phyloP scores from a whole-genome alignment of 2,329 filamentous ascomycete species.

The Fusarium phyllophilum region DNA sequence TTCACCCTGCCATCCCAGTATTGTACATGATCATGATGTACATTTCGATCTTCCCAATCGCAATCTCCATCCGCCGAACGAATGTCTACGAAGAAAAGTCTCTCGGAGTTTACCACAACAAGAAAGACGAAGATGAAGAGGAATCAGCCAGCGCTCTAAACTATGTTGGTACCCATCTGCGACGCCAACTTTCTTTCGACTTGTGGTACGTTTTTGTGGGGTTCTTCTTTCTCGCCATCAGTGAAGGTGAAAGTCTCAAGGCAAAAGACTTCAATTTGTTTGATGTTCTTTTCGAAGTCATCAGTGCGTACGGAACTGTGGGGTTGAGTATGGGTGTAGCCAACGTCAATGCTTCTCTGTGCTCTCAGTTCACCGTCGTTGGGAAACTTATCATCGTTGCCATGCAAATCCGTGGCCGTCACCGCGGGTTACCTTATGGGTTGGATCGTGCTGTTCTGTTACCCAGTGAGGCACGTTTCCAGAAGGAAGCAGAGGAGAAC shows the following conservation, averaged over 20 bases:
- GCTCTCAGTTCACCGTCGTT: conserved; percentile 79
- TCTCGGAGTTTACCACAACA: conserved; percentile 74
- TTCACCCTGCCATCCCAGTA: conserved; percentile 93
- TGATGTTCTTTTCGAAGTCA: conserved; percentile 81
- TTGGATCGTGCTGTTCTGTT: conserved; percentile 70
- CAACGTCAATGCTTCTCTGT: conserved; percentile 80
- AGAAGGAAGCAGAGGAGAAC: conserved; percentile 62
- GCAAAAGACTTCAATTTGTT: conserved; percentile 73
- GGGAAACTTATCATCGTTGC: conserved; percentile 75
- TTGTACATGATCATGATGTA: conserved; percentile 99
- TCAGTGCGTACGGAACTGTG: conserved; percentile 94
- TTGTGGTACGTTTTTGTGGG: conserved; percentile 97
- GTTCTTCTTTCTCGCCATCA: conserved; percentile 90
- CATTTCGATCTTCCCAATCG: conserved; percentile 95
- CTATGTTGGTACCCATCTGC: conserved; percentile 91
- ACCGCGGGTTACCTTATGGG: conserved; percentile 74
- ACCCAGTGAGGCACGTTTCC: conserved; percentile 66
- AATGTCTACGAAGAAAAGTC: conserved; percentile 97
- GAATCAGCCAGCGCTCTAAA: conserved; percentile 70
- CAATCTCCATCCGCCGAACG: conserved; percentile 91
- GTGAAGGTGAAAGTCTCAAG: conserved; percentile 79
- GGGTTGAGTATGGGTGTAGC: conserved; percentile 89
- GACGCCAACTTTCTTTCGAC: conserved; percentile 94
- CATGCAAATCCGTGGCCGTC: conserved; percentile 76
- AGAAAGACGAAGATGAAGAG: conserved; percentile 57